These are phyloP conservation scores for Coprinellus aureogranulatus DNA, from an alignment of 768 basidiomycete genomes.

Conservation along the genomic window DNA sequence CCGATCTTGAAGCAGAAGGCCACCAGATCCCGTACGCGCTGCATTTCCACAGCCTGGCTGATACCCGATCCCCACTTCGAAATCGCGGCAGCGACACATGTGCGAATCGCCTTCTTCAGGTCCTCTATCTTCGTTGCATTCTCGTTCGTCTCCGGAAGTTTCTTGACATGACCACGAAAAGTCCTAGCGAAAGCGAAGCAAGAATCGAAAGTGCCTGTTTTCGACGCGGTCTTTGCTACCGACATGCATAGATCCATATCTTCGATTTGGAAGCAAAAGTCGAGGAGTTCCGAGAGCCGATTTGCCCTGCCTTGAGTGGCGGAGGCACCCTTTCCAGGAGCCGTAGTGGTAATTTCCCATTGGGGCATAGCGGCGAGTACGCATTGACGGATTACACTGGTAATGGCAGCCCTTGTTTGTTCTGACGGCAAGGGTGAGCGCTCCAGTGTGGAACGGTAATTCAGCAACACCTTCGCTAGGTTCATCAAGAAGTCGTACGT, in stretches of 20 bases:
- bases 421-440: not conserved
- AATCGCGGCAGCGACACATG: too few relatives aligned
- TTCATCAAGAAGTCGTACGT: slow-evolving; percentile 22
- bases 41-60: too few relatives aligned
- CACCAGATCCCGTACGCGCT: not conserved
- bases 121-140: not conserved
- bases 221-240: too few relatives aligned
- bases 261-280: not conserved
- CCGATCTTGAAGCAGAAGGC: not conserved
- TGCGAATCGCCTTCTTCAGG: not conserved
- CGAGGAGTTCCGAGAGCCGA: not conserved
- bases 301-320: not conserved
- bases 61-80: too few relatives aligned
- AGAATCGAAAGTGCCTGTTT: too few relatives aligned
- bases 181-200: not conserved
- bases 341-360: not conserved
- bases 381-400: not conserved
- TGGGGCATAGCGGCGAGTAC: not conserved
- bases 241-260: not conserved
- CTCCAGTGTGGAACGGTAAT: not conserved
- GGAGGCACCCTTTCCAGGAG: slow-evolving; percentile 11
- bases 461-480: slow-evolving; percentile 21
- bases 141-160: not conserved
- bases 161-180: not conserved
- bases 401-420: not conserved